phyloP scores from a whole-genome alignment of 257 asterid genomes.

The Salvia rosmarinus region DNA sequence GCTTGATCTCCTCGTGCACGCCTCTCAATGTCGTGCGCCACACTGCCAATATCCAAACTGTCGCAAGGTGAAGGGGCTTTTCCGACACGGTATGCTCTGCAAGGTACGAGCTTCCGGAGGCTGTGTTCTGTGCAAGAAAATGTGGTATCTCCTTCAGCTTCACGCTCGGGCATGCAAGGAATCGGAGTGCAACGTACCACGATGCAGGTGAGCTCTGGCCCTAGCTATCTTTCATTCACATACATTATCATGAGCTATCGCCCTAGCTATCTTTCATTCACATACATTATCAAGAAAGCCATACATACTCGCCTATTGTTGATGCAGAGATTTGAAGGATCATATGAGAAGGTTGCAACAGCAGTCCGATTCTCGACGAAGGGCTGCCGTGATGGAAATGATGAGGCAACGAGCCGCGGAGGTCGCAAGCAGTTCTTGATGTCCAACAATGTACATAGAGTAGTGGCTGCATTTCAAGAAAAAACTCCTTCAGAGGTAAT shows the following conservation, averaged over 20 bases:
- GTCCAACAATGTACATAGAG: slow-evolving; percentile 28
- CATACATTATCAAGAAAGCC: background rate
- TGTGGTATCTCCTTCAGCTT: slow-evolving; percentile 98
- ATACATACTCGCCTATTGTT: background rate
- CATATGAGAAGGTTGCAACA: slow-evolving; percentile 67
- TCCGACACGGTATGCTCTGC: slow-evolving; percentile 92
- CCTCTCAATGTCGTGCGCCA: slow-evolving; percentile 84
- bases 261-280: background rate
- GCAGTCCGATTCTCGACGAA: slow-evolving; percentile 66
- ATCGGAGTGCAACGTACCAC: slow-evolving; percentile 86
- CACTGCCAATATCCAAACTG: slow-evolving; percentile 88
- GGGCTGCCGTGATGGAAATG: slow-evolving; percentile 76
- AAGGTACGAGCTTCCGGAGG: slow-evolving; percentile 91
- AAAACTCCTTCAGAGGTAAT: slow-evolving; percentile 17
- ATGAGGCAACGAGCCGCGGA: slow-evolving; percentile 95
- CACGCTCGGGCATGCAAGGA: slow-evolving; percentile 97
- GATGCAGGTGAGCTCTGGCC: slow-evolving; percentile 75
- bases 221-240: background rate
- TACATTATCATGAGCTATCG: background rate
- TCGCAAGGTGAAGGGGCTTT: slow-evolving; percentile 96
- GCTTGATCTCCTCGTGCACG: slow-evolving; percentile 97
- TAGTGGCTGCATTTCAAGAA: slow-evolving; percentile 15
- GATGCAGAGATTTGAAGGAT: slow-evolving; percentile 62
- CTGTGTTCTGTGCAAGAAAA: slow-evolving; percentile 84
- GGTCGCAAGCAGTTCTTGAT: slow-evolving; percentile 65